phyloP scores from a whole-genome alignment of 768 basidiomycete species.

The Tulasnella sp. region DNA sequence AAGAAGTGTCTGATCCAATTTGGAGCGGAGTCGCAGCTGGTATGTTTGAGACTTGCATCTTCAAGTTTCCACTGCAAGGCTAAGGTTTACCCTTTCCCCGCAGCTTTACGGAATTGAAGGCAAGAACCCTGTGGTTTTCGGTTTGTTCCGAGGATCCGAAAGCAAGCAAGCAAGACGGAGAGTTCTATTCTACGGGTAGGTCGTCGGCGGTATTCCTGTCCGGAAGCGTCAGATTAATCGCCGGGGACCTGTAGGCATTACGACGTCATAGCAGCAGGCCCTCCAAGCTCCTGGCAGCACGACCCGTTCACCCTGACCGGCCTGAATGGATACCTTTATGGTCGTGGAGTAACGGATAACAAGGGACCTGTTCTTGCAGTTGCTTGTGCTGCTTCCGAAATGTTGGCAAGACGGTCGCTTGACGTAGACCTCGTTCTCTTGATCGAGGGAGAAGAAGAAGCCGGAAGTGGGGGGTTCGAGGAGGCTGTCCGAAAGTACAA shows the following conservation, averaged over 20 bases:
- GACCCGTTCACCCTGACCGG: constrained; percentile 84
- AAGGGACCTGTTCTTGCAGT: constrained; percentile 93
- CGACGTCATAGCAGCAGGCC: constrained; percentile 87
- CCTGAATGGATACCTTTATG: constrained; percentile 86
- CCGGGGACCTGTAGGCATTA: constrained; percentile 66
- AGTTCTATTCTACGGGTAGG: constrained; percentile 88
- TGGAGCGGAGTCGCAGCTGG: constrained; percentile 79
- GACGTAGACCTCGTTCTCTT: constrained; percentile 87
- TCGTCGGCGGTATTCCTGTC: neutral
- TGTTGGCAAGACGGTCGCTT: constrained; percentile 71
- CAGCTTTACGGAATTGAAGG: constrained; percentile 73
- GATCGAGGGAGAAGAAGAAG: constrained; percentile 96
- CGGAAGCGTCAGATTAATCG: neutral
- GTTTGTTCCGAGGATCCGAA: constrained; percentile 77
- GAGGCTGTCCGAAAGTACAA: constrained; percentile 77
- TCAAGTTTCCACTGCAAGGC: neutral
- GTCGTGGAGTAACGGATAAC: constrained; percentile 90
- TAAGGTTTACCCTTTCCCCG: neutral
- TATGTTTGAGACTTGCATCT: constrained; percentile 44
- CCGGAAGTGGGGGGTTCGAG: constrained; percentile 84
- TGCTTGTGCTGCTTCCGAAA: constrained; percentile 84
- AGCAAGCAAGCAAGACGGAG: constrained; percentile 62
- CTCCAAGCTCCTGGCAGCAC: constrained; percentile 60
- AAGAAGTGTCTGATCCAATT: constrained; percentile 86
- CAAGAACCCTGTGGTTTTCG: constrained; percentile 86